Evolutionary conservation across 2,329 filamentous ascomycete genomes (phyloP).

Genomic region (Apiospora pterosperma): DNA sequence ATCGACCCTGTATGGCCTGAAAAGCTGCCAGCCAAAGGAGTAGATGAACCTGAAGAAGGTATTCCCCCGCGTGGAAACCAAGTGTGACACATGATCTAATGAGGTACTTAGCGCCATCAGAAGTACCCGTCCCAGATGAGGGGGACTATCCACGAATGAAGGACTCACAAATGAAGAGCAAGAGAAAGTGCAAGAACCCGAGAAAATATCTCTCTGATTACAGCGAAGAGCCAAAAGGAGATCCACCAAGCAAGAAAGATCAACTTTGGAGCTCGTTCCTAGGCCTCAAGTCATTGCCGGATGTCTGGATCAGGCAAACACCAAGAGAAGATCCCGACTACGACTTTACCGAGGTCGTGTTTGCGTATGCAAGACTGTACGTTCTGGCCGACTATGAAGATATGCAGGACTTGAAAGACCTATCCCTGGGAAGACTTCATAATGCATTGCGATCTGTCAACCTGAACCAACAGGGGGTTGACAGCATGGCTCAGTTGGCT

Average conservation of each 20-base stretch:
- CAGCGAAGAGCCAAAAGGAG: too few species aligned
- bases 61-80: too few species aligned
- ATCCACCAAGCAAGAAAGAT: too few species aligned
- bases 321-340: conserved; percentile 25
- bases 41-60: neutral
- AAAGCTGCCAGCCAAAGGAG: conserved; percentile 14
- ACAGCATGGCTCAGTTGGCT: conserved; percentile 28
- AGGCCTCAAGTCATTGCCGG: too few species aligned
- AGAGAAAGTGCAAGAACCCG: too few species aligned
- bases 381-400: conserved; percentile 14
- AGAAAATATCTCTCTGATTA: too few species aligned
- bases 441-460: neutral
- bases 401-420: conserved; percentile 27
- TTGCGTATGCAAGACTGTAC: conserved; percentile 36
- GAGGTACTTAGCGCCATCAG: too few species aligned
- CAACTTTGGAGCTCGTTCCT: neutral
- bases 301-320: too few species aligned
- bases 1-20: conserved; percentile 29
- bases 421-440: conserved; percentile 21
- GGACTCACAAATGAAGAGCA: too few species aligned
- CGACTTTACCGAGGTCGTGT: conserved; percentile 27
- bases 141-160: too few species aligned
- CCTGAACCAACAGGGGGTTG: conserved; percentile 10
- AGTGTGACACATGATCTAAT: too few species aligned
- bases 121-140: too few species aligned